phyloP scores from a whole-genome alignment of 805 yeast species.

The Debaryomyces tyrocola region DNA sequence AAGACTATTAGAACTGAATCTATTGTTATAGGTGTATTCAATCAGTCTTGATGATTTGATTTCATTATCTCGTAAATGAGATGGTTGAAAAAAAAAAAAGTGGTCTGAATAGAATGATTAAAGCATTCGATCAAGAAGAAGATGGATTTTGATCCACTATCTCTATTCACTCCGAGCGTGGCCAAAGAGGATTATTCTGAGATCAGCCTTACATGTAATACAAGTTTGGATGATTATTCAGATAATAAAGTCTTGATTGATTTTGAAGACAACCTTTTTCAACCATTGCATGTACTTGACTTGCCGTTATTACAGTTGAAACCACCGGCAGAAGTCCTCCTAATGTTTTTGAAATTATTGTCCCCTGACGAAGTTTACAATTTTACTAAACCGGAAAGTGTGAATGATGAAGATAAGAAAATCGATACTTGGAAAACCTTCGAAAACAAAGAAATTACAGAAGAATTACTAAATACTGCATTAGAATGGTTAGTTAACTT shows the following conservation, averaged over 20 bases:
- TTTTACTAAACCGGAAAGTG: conserved; percentile 33
- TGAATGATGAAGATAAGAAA: conserved; percentile 3
- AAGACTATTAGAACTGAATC: background rate
- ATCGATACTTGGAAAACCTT: conserved; percentile 22
- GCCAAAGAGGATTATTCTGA: conserved; percentile 1
- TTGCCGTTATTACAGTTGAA: conserved; percentile 49
- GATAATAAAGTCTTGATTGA: conserved; percentile 5
- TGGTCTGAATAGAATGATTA: background rate
- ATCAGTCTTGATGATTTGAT: background rate
- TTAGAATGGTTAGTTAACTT: conserved; percentile 45
- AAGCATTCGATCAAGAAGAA: background rate
- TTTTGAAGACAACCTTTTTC: conserved; percentile 17
- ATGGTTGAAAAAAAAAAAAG: background rate
- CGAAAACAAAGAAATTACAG: conserved; percentile 30
- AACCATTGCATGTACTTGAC: conserved; percentile 55
- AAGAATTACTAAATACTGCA: conserved; percentile 21
- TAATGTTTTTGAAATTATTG: conserved; percentile 47
- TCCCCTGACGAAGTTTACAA: conserved; percentile 52
- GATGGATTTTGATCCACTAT: conserved; percentile 45
- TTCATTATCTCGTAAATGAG: background rate
- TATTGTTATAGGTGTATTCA: background rate
- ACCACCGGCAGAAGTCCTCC: conserved; percentile 50
- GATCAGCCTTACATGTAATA: background rate
- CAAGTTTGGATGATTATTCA: background rate
- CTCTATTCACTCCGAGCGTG: conserved; percentile 33